Evolutionary conservation across 2,329 filamentous ascomycete genomes (phyloP).

Genomic region (Diaporthe citriasiana): DNA sequence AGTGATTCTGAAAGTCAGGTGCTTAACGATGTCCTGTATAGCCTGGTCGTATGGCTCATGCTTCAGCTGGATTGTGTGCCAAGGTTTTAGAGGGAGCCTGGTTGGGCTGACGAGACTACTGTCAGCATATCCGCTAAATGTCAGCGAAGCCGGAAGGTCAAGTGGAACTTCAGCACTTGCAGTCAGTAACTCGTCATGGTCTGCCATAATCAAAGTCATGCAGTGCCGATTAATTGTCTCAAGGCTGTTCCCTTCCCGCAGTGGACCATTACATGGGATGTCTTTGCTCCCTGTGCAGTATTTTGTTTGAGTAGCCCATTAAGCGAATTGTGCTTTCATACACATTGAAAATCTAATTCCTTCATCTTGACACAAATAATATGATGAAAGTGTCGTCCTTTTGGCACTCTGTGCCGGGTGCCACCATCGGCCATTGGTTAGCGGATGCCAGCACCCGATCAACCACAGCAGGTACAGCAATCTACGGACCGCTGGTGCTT

Average conservation of each 20-base stretch:
- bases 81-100: background rate
- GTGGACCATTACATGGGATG: too few relatives aligned
- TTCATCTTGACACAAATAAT: background rate
- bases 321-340: background rate
- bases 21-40: background rate
- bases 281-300: background rate
- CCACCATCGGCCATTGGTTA: background rate
- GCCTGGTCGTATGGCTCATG: background rate
- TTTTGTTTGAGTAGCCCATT: background rate
- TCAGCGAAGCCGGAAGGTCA: background rate
- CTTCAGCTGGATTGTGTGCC: background rate
- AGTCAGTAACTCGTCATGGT: background rate
- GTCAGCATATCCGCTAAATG: conserved; percentile 16
- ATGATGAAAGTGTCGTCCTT: background rate
- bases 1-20: background rate
- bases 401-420: background rate
- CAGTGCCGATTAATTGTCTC: background rate
- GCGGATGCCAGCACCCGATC: background rate
- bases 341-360: background rate
- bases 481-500: conserved; percentile 2
- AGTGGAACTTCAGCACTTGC: background rate
- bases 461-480: background rate
- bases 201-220: background rate
- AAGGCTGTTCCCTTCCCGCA: background rate
- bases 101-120: background rate